Base-by-base conservation (phyloP, 2,329 filamentous ascomycete genomes). In the Hypomyces perniciosus region DNA sequence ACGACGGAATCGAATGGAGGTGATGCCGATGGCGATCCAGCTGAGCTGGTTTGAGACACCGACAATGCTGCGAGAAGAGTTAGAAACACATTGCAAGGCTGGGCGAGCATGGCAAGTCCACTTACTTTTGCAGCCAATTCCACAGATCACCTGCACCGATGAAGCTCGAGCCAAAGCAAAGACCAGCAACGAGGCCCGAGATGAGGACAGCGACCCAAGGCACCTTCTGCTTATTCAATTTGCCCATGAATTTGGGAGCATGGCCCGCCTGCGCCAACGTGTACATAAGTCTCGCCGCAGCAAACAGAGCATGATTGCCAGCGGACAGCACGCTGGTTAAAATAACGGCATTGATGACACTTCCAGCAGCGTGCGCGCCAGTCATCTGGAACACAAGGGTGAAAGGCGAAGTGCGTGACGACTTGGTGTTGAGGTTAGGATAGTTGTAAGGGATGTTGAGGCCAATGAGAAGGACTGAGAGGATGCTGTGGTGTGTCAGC, bases 11-110 rank as follows among this genome's bases (percentile, higher is more conserved):
- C 83, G 80, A n/a, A 86, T 67, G 0, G 80, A 85, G 1, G 83
- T 77, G 48, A 85, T 71, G 6, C 81, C 77, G 52, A 86, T 86
- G 50, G 79, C 74, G 57, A 80, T 77, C 82, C 83, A 86, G 45
- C 79, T 80, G 4, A 86, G 67, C 65, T 85, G 83, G 62, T 85
- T 85, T 0, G 81, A 84, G 0, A 86, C 83, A 8, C 82, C 82
- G 50, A 86, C 80, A 42, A 86, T 41, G 12, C 44, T 45, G 39
- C 6, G 38, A 5, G 13, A 3, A 26, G 9, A 7, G 5, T 40
- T 37, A 42, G 33, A n/a, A 42, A 39, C 4, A 46, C 29, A 7
- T 12, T 20, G 20, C 20, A 3, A 20, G 20, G 20, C 20, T 3
- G 20, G 20, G 20, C 20, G 20, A 20, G 20, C 20, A 20, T 20